Percentiles rank a stretch among this genome's conserved stretches.
phyloP scores from a whole-genome alignment of 2,329 filamentous ascomycete genomes.

The Nothophaeocryptopus gaeumannii region DNA sequence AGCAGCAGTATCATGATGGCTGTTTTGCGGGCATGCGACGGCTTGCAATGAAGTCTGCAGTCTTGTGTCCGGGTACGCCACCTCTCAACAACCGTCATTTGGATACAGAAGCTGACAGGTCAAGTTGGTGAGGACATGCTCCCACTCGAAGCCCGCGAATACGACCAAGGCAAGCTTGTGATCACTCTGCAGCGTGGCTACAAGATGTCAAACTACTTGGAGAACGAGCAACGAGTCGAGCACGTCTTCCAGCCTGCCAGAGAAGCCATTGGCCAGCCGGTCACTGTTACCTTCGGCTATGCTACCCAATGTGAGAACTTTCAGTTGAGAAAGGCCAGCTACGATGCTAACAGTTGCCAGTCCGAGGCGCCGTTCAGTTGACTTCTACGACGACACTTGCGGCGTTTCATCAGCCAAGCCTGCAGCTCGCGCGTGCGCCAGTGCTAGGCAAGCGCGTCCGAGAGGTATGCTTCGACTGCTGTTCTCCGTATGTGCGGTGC shows the following conservation, averaged over 20 bases:
- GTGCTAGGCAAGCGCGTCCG: constrained; percentile 2
- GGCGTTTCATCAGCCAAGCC: background rate
- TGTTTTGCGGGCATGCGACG: constrained; percentile 8
- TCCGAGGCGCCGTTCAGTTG: constrained; percentile 9
- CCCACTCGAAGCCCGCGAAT: constrained; percentile 8
- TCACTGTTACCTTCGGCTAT: constrained; percentile 7
- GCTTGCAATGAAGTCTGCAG: constrained; percentile 3
- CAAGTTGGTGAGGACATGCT: constrained; percentile 3
- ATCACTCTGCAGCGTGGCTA: constrained; percentile 9
- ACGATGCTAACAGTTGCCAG: background rate
- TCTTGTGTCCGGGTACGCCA: constrained; percentile 4
- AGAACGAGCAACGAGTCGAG: background rate
- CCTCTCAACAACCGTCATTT: background rate
- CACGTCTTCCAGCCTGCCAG: constrained; percentile 4
- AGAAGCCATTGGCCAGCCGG: constrained; percentile 2
- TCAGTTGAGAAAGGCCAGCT: no score
- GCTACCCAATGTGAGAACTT: constrained; percentile 3
- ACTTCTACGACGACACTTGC: constrained; percentile 7
- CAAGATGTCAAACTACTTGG: background rate
- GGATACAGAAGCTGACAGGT: background rate
- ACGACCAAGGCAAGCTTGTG: constrained; percentile 5
- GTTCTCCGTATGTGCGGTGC: background rate
- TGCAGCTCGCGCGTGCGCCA: constrained; percentile 4
- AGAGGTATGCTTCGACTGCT: background rate
- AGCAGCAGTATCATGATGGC: constrained; percentile 2